Base-by-base conservation (phyloP, 768 basidiomycete genomes). In the Phlegmacium glaucopus region DNA sequence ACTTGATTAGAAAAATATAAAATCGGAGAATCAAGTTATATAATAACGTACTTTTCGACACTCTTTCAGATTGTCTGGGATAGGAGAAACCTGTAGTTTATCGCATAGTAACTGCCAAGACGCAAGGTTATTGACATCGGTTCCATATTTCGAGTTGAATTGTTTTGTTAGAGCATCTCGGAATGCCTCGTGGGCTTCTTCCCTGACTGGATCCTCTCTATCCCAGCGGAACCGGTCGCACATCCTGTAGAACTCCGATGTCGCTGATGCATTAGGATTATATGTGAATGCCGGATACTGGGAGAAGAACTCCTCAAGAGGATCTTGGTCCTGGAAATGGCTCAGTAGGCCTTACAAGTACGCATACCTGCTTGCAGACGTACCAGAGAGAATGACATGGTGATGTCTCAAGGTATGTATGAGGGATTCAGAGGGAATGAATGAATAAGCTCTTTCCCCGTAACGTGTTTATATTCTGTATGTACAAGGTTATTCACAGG, bases 61-160 rank as follows among this genome's bases (percentile, higher is more conserved):
- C n/a, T 40, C 59, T 10, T 49, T 27, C 15, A 68, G 34, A 0
- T 38, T 57, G 3, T 56, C 51, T 1, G 69, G 67, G 10, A 68
- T 48, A 2, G 68, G 68, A 13, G 53, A 28, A 11, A 70, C 54
- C 0, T 57, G 42, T 10, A 73, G 38, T 2, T 56, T 56, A 0
- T 29, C 42, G 43, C 63, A 69, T 12, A 73, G 47, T 0, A 17
- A 27, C 30, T 63, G 58, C 70, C 70, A 70, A 0, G 58, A 52
- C 3, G 45, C 49, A 9, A 71, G 46, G 39, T 57, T 57, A 13
- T 64, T 37, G 3, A 51, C 61, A 22, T 72, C 61, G 2, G 53
- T 66, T 1, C 71, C 71, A 39, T 64, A 74, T 1, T 42, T 60
- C 1, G 10, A 12, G 35, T 67, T 70, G 60, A 73, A 74, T 16